Percentiles rank a stretch among this genome's conserved stretches.
Evolutionary conservation across 768 basidiomycete species (phyloP).

Genomic region (Albatrellus ellisii): DNA sequence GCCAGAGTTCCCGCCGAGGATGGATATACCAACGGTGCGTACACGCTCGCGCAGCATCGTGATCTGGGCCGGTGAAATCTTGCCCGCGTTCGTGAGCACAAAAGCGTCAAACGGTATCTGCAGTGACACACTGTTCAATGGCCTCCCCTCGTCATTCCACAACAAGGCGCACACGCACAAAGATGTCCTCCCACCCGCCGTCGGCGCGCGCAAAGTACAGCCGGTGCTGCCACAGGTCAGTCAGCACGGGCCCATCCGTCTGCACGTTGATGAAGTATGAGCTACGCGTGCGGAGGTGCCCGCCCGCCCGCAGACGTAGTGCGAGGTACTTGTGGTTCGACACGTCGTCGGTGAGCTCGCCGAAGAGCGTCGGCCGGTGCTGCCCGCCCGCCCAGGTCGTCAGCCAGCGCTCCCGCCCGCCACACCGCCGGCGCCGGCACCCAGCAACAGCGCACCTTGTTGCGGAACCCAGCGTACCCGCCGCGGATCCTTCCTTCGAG

Average conservation of each 20-base stretch:
- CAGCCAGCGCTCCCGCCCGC: not conserved
- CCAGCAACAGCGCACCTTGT: slow-evolving; percentile 37
- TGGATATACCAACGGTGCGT: slow-evolving; percentile 72
- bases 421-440: not conserved
- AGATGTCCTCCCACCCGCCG: slow-evolving; percentile 70
- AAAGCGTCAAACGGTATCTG: slow-evolving; percentile 77
- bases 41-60: slow-evolving; percentile 65
- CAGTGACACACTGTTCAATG: not conserved
- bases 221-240: slow-evolving; percentile 91
- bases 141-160: slow-evolving; percentile 8
- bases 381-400: slow-evolving; percentile 16
- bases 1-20: slow-evolving; percentile 76
- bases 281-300: slow-evolving; percentile 60
- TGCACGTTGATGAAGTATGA: slow-evolving; percentile 94
- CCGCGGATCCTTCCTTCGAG: slow-evolving; percentile 57
- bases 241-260: slow-evolving; percentile 68
- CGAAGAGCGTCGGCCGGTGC: slow-evolving; percentile 76
- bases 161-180: slow-evolving; percentile 34
- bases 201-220: slow-evolving; percentile 62
- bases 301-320: slow-evolving; percentile 65
- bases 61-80: slow-evolving; percentile 57
- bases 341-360: slow-evolving; percentile 75
- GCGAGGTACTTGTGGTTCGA: slow-evolving; percentile 71
- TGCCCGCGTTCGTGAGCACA: slow-evolving; percentile 60
- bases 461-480: slow-evolving; percentile 88